Evolutionary conservation across 2,329 filamentous ascomycete species (phyloP).

Genomic region (Pyrenophora tritici-repentis): DNA sequence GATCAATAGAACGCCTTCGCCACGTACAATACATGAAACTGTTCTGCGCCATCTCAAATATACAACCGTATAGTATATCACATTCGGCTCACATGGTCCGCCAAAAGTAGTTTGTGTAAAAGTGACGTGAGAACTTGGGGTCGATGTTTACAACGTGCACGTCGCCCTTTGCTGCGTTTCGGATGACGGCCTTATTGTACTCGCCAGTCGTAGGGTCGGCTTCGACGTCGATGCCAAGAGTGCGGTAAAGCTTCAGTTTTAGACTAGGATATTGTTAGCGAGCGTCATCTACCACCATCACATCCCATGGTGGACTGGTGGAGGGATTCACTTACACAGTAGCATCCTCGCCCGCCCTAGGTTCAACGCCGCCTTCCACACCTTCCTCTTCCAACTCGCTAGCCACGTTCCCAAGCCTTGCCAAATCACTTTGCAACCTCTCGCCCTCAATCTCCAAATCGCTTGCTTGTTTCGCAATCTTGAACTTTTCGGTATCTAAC

Average conservation of each 20-base stretch:
- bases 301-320: too few species aligned
- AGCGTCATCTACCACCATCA: too few species aligned
- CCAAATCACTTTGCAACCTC: slow-evolving; percentile 78
- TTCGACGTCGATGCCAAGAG: slow-evolving; percentile 87
- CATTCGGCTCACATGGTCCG: slow-evolving; percentile 65
- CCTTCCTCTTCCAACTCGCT: slow-evolving; percentile 87
- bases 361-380: slow-evolving; percentile 70
- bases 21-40: neutral
- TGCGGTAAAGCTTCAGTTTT: slow-evolving; percentile 87
- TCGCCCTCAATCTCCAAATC: slow-evolving; percentile 96
- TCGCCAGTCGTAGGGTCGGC: slow-evolving; percentile 73
- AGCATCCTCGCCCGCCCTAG: slow-evolving; percentile 56
- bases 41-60: neutral
- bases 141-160: slow-evolving; percentile 95
- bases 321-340: slow-evolving; percentile 48
- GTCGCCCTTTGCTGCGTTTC: slow-evolving; percentile 85
- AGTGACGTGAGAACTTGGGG: slow-evolving; percentile 85
- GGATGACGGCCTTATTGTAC: slow-evolving; percentile 82
- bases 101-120: slow-evolving; percentile 98
- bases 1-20: too few species aligned
- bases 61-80: neutral
- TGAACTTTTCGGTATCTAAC: slow-evolving; percentile 92
- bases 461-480: slow-evolving; percentile 85
- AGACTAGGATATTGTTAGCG: slow-evolving; percentile 56
- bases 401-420: slow-evolving; percentile 73